phyloP scores from a whole-genome alignment of 176 grass and related monocot genomes.

The Lolium multiflorum region DNA sequence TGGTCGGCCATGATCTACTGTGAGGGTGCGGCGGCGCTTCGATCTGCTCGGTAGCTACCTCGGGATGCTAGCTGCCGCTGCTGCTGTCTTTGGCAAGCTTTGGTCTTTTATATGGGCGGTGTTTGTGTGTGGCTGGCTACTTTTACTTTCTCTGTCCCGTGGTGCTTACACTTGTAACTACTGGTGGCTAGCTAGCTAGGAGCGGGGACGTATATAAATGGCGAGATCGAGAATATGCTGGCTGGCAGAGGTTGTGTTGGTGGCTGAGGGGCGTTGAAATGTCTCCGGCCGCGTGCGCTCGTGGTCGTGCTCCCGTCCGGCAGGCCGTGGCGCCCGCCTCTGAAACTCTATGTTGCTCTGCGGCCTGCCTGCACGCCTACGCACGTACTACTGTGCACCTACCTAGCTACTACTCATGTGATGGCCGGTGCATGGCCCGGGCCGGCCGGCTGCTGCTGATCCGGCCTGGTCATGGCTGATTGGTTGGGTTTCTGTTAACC shows the following conservation, averaged over 20 bases:
- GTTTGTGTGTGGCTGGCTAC: not conserved
- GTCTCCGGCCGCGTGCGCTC: not conserved
- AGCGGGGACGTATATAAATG: not conserved
- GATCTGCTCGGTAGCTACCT: not conserved
- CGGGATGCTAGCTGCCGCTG: not conserved
- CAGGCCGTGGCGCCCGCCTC: not conserved
- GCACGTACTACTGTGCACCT: not conserved
- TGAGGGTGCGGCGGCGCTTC: not conserved
- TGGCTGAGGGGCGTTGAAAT: not conserved
- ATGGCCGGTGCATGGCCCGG: not conserved
- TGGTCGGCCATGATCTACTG: slow-evolving; percentile 52
- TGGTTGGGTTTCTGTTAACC: not conserved
- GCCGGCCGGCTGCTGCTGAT: not conserved
- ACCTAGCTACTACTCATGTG: not conserved
- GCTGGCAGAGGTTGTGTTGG: not conserved
- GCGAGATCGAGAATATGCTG: not conserved
- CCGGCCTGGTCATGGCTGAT: not conserved
- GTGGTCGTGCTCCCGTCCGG: not conserved
- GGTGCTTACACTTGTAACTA: too few relatives aligned
- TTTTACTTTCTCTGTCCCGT: too few relatives aligned
- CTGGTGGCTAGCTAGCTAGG: too few relatives aligned
- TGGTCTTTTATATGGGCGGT: slow-evolving; percentile 35
- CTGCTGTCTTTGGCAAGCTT: not conserved
- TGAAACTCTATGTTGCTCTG: not conserved
- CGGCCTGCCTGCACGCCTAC: not conserved